Base-by-base conservation (phyloP, 495 filamentous ascomycete genomes). In the Platismatia glauca region DNA sequence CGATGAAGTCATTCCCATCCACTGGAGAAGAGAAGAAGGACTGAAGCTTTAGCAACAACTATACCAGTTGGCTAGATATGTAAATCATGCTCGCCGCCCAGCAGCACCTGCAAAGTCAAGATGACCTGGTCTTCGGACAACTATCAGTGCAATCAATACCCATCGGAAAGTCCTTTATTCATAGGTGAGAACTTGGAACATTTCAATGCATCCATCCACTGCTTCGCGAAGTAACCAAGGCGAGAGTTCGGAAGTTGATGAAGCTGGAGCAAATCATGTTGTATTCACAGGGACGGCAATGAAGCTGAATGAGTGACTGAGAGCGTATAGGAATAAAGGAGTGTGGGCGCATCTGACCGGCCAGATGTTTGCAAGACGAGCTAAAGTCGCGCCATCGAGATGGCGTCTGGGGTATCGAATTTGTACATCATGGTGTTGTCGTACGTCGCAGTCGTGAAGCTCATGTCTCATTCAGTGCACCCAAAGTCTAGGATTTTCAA, bases 221-320 rank as follows among this genome's bases (percentile, higher is more conserved):
- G 39, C 11, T 33, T 38, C 53, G 60, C 44, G 8, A 41, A 43
- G 35, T 64, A 59, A 53, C 43, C 62, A 64, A 59, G 57, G 44
- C 34, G 37, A 52, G 18, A 24, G 31, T 24, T 18, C 12, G 50
- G 50, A 53, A 20, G 1, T 37, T 48, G 18, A 39, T n/a, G 9
- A 53, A 41, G 24, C 38, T 41, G 41, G 7, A 59, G 57, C 46
- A 2, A 53, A 38, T 20, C 33, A 35, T 58, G 55, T 18, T 4
- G 56, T 34, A 58, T 37, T 57, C 11, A 57, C 27, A 33, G 12
- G 38, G 35, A 22, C 6, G 20, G 6, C 18, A 33, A 53, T 20
- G 12, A 8, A 33, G 2, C 27, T 35, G 34, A 62, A 50, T 31
- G 52, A 62, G 24, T 48, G 60, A 57, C 39, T 11, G 44, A 48